Conservation (phyloP, 2,329 filamentous ascomycete genomes). For the Pseudocercospora pini-densiflorae region DNA sequence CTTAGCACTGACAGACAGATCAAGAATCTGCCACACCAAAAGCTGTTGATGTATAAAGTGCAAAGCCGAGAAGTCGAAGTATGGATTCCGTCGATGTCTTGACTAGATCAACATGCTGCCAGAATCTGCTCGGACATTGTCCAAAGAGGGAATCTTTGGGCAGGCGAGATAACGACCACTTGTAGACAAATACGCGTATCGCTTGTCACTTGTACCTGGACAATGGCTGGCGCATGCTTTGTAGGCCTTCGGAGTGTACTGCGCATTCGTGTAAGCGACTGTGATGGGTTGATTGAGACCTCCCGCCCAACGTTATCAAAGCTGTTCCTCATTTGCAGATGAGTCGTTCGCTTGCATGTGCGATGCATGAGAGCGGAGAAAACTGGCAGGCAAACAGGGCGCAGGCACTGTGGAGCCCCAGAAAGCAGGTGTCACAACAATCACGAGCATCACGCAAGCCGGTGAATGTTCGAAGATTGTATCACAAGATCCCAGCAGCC, state of each 20-base stretch:
- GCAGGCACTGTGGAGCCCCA: slow-evolving; percentile 1
- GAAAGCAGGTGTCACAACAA: slow-evolving; percentile 10
- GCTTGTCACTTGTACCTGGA: background rate
- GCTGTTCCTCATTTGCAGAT: slow-evolving; percentile 3
- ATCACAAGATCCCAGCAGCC: slow-evolving; percentile 8
- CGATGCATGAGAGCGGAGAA: slow-evolving; percentile 22
- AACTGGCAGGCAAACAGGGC: background rate
- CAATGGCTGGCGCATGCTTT: background rate
- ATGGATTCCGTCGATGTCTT: background rate
- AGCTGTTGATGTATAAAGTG: too few relatives aligned
- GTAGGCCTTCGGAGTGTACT: background rate
- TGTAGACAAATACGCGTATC: background rate
- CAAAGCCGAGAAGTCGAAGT: background rate
- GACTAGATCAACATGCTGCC: background rate
- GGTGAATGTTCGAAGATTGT: slow-evolving; percentile 8
- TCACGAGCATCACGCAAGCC: slow-evolving; percentile 13
- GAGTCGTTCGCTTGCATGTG: slow-evolving; percentile 8
- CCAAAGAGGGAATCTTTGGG: background rate
- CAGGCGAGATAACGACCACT: background rate
- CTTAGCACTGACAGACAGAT: background rate
- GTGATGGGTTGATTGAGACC: slow-evolving; percentile 9
- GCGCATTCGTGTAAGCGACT: slow-evolving; percentile 3
- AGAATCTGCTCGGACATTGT: background rate
- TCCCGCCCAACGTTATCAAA: slow-evolving; percentile 5
- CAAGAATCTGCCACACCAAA: too few relatives aligned